Conservation (phyloP, 2,329 filamentous ascomycete species). For the Aphanoascus verrucosus region DNA sequence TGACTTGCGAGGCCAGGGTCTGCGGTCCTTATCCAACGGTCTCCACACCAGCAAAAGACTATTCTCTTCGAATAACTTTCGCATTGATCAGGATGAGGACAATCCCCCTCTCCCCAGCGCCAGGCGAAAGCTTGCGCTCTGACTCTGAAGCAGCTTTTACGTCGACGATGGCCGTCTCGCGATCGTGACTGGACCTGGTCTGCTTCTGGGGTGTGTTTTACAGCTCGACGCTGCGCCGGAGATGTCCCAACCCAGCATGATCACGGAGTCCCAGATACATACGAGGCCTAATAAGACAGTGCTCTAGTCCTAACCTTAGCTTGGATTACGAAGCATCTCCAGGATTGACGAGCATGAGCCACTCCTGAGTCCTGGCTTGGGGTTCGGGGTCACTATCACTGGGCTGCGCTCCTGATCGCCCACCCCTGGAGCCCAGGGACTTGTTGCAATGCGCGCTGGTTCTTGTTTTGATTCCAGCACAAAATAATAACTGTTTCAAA, state of each 20-base stretch:
- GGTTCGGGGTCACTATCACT: no score
- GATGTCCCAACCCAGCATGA: background rate
- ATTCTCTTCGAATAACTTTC: conserved; percentile 1
- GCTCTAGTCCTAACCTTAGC: no score
- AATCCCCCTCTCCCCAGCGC: background rate
- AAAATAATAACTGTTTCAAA: background rate
- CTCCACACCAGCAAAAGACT: background rate
- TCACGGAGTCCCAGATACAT: no score
- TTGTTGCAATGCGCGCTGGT: background rate
- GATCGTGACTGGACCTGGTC: background rate
- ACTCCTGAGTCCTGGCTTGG: no score
- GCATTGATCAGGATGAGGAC: conserved; percentile 6
- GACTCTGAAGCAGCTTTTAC: no score
- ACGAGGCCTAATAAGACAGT: no score
- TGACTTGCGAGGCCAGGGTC: background rate
- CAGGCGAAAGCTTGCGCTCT: background rate
- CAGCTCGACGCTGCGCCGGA: background rate
- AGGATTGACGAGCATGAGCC: no score
- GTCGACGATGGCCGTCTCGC: no score
- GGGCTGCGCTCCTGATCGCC: no score
- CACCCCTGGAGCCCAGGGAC: no score
- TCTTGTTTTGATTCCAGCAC: background rate
- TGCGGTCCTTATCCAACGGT: background rate
- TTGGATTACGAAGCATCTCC: no score
- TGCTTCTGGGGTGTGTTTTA: background rate